A percentile compares a stretch with the other conserved stretches of the same genome.
These are phyloP conservation scores for Penicillium sp. DNA, from an alignment of 2,329 filamentous ascomycete genomes.

Conservation along the genomic window DNA sequence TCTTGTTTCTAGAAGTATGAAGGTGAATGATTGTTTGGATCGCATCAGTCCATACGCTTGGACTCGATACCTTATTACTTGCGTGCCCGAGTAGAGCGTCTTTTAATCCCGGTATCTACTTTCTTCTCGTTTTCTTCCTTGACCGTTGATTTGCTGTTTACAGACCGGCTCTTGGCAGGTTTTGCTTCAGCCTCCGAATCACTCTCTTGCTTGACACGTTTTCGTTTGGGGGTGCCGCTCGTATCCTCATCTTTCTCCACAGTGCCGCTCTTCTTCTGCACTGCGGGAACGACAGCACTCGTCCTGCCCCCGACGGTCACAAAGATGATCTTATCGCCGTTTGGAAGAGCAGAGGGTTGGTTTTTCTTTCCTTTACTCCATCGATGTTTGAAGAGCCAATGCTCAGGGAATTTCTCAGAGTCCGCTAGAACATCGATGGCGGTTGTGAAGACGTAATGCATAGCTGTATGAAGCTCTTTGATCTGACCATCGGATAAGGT, in stretches of 20 bases:
- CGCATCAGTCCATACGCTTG: not conserved
- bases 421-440: constrained; percentile 79
- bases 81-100: constrained; percentile 31
- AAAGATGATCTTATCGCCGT: constrained; percentile 80
- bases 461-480: constrained; percentile 67
- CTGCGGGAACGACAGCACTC: constrained; percentile 79
- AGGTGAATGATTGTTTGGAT: too few relatives aligned
- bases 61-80: constrained; percentile 17
- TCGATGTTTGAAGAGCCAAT: constrained; percentile 85
- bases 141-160: constrained; percentile 18
- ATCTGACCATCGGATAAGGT: constrained; percentile 74
- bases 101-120: constrained; percentile 12
- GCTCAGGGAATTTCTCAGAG: constrained; percentile 76
- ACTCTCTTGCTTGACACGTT: constrained; percentile 33
- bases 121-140: constrained; percentile 29
- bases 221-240: constrained; percentile 31
- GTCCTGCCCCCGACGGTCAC: constrained; percentile 89
- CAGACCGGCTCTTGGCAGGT: constrained; percentile 24
- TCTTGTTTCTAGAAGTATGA: too few relatives aligned
- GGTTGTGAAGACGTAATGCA: constrained; percentile 76
- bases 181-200: constrained; percentile 26
- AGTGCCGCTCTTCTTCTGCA: constrained; percentile 78
- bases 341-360: constrained; percentile 68
- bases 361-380: constrained; percentile 88
- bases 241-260: constrained; percentile 51